Evolutionary conservation across 1,139 yeast genomes (phyloP).

Genomic region (Magnusiomyces sp.): DNA sequence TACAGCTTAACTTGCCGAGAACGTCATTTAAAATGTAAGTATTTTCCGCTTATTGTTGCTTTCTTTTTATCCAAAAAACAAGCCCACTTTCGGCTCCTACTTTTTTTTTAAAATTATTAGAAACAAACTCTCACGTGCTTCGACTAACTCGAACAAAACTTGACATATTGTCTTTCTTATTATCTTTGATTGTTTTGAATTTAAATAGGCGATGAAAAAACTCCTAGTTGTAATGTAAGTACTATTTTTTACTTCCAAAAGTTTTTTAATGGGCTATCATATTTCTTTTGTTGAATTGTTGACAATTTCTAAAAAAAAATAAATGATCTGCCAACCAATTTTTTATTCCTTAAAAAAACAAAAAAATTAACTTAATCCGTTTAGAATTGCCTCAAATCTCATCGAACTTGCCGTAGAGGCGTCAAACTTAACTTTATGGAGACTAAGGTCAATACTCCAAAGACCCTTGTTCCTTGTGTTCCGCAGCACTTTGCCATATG

Average conservation of each 20-base stretch:
- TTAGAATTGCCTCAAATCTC: constrained; percentile 15
- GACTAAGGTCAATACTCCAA: constrained; percentile 13
- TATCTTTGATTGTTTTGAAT: too few species aligned
- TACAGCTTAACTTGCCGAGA: constrained; percentile 16
- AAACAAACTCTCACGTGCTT: too few species aligned
- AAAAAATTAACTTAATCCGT: neutral
- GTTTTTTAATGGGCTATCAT: neutral
- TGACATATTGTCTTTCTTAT: too few species aligned
- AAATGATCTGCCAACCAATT: neutral
- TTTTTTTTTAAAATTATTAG: neutral
- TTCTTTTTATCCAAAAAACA: neutral
- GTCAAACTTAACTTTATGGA: constrained; percentile 16
- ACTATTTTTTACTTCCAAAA: neutral
- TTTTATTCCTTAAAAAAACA: neutral
- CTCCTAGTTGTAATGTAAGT: constrained; percentile 14
- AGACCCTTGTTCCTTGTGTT: constrained; percentile 8
- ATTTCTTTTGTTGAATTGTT: neutral
- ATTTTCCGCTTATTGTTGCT: neutral
- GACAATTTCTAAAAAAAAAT: neutral
- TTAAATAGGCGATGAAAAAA: constrained; percentile 11
- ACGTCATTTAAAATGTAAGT: constrained; percentile 15
- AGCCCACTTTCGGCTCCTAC: neutral
- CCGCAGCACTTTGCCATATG: constrained; percentile 9
- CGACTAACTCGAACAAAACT: too few species aligned
- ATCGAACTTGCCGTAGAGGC: constrained; percentile 15